Percentiles rank a stretch among this genome's conserved stretches.
phyloP scores from a whole-genome alignment of 2,329 filamentous ascomycete species.

The Zopfia rhizophila region DNA sequence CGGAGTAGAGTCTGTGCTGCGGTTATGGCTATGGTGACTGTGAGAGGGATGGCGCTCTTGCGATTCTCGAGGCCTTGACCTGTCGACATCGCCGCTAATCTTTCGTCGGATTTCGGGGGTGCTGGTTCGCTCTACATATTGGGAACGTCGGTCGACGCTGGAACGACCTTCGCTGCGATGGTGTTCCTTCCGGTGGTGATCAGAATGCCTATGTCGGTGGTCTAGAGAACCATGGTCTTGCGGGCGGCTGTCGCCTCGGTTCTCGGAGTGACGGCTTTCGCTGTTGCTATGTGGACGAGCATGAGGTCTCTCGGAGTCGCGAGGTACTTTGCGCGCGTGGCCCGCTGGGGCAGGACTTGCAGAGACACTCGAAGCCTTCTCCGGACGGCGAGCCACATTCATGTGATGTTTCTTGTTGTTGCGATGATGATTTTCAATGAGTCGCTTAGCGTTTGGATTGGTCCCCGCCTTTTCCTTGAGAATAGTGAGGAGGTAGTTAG shows the following conservation, averaged over 20 bases:
- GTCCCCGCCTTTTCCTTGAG: slow-evolving; percentile 83
- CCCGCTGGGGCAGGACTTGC: slow-evolving; percentile 74
- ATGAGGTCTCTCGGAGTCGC: slow-evolving; percentile 50
- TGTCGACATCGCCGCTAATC: slow-evolving; percentile 62
- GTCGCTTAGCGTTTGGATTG: slow-evolving; percentile 78
- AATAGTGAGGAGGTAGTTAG: slow-evolving; percentile 95
- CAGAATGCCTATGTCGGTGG: slow-evolving; percentile 42
- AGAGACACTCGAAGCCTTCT: slow-evolving; percentile 69
- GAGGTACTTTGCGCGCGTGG: slow-evolving; percentile 45
- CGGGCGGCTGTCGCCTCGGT: slow-evolving; percentile 42
- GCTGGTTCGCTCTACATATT: slow-evolving; percentile 46
- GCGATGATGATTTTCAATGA: slow-evolving; percentile 91
- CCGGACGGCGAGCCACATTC: slow-evolving; percentile 67
- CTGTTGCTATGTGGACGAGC: slow-evolving; percentile 51
- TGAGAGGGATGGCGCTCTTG: slow-evolving; percentile 20
- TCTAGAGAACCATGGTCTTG: slow-evolving; percentile 39
- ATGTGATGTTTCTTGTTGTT: slow-evolving; percentile 82
- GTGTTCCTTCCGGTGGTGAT: slow-evolving; percentile 49
- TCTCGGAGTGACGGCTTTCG: slow-evolving; percentile 47
- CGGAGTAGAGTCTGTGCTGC: slow-evolving; percentile 38
- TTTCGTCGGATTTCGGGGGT: slow-evolving; percentile 58
- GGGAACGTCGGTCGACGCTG: slow-evolving; percentile 51
- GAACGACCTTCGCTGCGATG: slow-evolving; percentile 40
- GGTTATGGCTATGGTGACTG: slow-evolving; percentile 38
- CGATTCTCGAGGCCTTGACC: slow-evolving; percentile 62